phyloP scores from a whole-genome alignment of 495 filamentous ascomycete species.

The Lasiosphaeris hirsuta region DNA sequence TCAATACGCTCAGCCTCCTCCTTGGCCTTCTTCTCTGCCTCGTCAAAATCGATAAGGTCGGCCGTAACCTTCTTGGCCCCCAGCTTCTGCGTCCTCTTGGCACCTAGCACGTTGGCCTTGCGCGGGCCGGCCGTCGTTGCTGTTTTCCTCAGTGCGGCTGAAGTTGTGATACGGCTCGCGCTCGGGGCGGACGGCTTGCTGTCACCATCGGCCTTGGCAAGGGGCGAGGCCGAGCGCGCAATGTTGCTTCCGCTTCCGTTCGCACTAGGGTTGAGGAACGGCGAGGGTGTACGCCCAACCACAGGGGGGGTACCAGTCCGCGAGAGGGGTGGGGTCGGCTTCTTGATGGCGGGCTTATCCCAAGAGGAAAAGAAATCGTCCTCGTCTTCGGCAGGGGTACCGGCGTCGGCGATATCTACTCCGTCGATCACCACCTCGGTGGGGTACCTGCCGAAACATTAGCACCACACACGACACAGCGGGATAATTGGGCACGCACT shows the following conservation, averaged over 20 bases:
- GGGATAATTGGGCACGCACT: constrained; percentile 51
- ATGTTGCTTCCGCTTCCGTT: constrained; percentile 67
- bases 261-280: constrained; percentile 72
- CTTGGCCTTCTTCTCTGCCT: constrained; percentile 92
- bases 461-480: constrained; percentile 5
- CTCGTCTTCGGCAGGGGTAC: constrained; percentile 74
- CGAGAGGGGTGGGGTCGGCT: constrained; percentile 89
- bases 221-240: constrained; percentile 74
- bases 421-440: constrained; percentile 82
- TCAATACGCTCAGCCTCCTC: constrained; percentile 96
- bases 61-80: constrained; percentile 84
- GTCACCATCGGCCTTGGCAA: constrained; percentile 57
- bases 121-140: constrained; percentile 56
- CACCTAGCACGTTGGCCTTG: constrained; percentile 80
- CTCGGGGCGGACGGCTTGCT: constrained; percentile 35
- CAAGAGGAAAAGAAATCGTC: constrained; percentile 99
- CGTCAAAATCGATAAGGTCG: constrained; percentile 89
- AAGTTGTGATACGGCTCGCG: constrained; percentile 68
- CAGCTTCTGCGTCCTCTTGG: constrained; percentile 92
- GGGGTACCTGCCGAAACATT: constrained; percentile 60
- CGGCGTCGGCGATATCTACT: constrained; percentile 59
- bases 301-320: constrained; percentile 86
- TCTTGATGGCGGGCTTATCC: constrained; percentile 97
- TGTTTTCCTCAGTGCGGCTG: constrained; percentile 72
- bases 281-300: constrained; percentile 78